Evolutionary conservation across 78 protist genomes (phyloP).

Genomic region (Dictyostelium intermedium): DNA sequence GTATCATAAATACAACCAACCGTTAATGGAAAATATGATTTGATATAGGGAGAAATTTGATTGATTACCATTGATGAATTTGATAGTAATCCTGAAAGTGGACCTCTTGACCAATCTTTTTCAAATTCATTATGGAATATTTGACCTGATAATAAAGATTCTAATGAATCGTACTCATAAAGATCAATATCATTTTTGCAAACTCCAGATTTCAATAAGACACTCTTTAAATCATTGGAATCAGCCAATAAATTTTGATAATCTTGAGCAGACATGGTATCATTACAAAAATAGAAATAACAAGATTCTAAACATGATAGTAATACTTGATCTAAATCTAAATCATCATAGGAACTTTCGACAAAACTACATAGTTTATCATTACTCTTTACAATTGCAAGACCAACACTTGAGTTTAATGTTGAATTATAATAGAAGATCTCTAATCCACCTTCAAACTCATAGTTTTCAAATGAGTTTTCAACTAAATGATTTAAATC

Average conservation of each 20-base stretch:
- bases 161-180: background rate
- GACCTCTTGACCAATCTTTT: background rate
- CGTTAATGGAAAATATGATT: background rate
- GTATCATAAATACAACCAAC: background rate
- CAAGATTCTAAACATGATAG: background rate
- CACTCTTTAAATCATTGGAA: background rate
- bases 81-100: background rate
- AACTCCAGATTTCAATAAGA: background rate
- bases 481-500: background rate
- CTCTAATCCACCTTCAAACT: background rate
- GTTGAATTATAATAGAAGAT: background rate
- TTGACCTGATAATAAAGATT: background rate
- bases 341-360: background rate
- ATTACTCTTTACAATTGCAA: background rate
- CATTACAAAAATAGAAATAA: background rate
- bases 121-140: background rate
- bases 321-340: background rate
- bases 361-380: background rate
- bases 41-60: background rate
- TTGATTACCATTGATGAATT: background rate
- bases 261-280: background rate
- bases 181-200: background rate
- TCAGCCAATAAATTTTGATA: background rate
- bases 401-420: background rate
- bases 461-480: background rate